Conservation (phyloP, 2,329 filamentous ascomycete species). For the Neospermospora avenae region DNA sequence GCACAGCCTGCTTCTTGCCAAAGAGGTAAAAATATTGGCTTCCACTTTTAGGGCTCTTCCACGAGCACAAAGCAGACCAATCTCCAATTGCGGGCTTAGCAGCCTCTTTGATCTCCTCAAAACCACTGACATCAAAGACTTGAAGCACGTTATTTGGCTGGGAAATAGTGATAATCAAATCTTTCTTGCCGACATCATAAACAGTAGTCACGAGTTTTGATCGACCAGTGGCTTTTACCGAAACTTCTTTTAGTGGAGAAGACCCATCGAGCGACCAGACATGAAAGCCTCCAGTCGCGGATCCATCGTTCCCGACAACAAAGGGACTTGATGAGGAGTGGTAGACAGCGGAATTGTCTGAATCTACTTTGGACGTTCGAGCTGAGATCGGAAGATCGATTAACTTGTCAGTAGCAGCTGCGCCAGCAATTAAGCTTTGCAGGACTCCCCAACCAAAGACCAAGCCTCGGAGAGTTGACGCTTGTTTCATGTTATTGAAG, state of each 20-base stretch:
- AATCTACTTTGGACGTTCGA: background rate
- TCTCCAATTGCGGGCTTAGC: background rate
- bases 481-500: background rate
- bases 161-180: conserved; percentile 1
- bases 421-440: background rate
- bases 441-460: background rate
- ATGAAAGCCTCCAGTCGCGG: background rate
- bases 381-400: conserved; percentile 1
- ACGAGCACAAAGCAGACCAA: conserved; percentile 5
- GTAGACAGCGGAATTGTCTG: background rate
- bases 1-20: conserved; percentile 2
- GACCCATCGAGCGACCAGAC: background rate
- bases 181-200: background rate
- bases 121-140: background rate
- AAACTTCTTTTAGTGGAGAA: background rate
- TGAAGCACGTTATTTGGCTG: background rate
- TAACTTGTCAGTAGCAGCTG: background rate
- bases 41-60: background rate
- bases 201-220: conserved; percentile 2
- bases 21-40: conserved; percentile 4
- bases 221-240: background rate
- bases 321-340: background rate
- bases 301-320: conserved; percentile 1
- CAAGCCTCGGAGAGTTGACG: background rate
- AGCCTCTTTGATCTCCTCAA: background rate